phyloP scores from a whole-genome alignment of 331 rosid genomes.

The Pyracantha coccinea region DNA sequence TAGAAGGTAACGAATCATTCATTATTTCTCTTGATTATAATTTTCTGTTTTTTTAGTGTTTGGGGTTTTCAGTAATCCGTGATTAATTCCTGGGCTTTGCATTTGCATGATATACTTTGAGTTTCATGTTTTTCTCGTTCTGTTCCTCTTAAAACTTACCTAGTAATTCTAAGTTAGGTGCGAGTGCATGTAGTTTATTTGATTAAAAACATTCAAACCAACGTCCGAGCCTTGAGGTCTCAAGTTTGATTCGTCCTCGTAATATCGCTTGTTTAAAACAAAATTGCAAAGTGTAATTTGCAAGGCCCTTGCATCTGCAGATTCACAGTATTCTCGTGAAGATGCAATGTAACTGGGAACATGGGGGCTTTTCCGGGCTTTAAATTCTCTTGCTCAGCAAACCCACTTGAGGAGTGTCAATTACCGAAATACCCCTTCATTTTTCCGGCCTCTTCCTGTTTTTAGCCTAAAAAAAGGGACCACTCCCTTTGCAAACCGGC shows the following conservation, averaged over 20 bases:
- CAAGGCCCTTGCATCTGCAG: not conserved
- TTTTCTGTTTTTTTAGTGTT: not conserved
- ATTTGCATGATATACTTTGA: not conserved
- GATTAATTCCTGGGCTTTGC: not conserved
- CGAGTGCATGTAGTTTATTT: not conserved
- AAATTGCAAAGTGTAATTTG: not conserved
- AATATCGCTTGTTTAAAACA: not conserved
- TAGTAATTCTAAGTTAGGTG: not conserved
- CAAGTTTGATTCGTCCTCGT: not conserved
- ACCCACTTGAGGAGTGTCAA: too few relatives aligned
- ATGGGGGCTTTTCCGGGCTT: not conserved
- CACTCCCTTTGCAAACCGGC: not conserved
- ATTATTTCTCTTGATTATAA: not conserved
- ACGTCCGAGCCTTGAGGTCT: not conserved
- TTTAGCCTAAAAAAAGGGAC: not conserved
- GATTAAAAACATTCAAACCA: not conserved
- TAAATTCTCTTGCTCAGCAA: too few relatives aligned
- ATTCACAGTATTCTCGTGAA: not conserved
- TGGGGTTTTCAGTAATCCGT: not conserved
- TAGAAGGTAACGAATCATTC: not conserved
- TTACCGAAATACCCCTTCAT: not conserved
- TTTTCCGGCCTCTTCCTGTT: not conserved
- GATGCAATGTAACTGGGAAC: not conserved
- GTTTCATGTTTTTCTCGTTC: not conserved
- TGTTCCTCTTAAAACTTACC: not conserved